Evolutionary conservation across 306 rosid species (phyloP), one percentile per base, ranked within the genome.

Genomic region (Alnus rubra): DNA sequence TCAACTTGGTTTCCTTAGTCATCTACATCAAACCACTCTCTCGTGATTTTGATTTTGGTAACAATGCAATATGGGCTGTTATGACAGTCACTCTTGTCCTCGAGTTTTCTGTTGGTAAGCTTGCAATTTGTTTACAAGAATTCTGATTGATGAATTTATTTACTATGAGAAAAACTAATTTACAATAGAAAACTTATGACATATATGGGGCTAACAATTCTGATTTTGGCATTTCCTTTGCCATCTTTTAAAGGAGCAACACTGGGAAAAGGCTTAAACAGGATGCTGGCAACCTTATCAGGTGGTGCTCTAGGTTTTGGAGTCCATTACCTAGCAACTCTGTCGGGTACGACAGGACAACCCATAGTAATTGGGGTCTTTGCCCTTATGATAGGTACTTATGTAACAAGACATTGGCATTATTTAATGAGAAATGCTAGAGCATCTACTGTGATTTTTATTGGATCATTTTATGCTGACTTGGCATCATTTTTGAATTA

Each of bases 231-330:
- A 23, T 44, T 42, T 39, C 54, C 14, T 65, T 14, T 15, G 19
- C 2, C 5, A 31, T 64, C 23, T 35, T 11, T 7, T 74, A 23
- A 30, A 82, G 88, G 86, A 71, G 79, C 80, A 0, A 86, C 86
- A 2, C 59, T 82, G 0, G 86, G 86, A 35, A 74, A 68, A 59
- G 84, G 86, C n/a, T 60, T 82, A 49, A 86, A 86, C 42, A 76
- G 86, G 35, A 67, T 69, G 51, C 5, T 79, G 64, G 82, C 82
- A 42, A 79, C 84, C 7, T 37, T 82, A 7, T 30, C 31, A 39
- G 82, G 82, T 3, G 80, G 77, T n/a, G 77, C 69, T 52, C 77
- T 86, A 33, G 79, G 80, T 45, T 5, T 79, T 51, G 88, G 82
- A 35, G 77, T 73, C 3, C 75, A 82, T 82, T 50, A 16, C 39